These are phyloP conservation scores for Fusarium floridanum DNA, from an alignment of 2,329 filamentous ascomycete genomes.

Conservation along the genomic window DNA sequence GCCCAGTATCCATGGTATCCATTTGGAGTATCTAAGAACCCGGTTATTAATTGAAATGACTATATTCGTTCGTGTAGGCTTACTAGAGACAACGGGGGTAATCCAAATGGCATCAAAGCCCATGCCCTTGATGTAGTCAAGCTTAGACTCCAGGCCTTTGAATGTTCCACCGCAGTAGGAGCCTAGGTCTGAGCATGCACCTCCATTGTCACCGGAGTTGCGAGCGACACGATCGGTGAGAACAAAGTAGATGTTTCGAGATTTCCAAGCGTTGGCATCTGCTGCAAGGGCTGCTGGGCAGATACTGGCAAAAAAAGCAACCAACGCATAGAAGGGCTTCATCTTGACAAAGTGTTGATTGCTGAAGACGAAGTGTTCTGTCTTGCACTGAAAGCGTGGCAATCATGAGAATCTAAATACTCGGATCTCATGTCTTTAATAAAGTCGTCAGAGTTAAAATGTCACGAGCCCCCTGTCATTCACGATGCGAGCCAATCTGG, in stretches of 20 bases:
- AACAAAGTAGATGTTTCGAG: constrained; percentile 69
- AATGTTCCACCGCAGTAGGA: constrained; percentile 73
- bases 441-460: background rate
- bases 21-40: constrained; percentile 16
- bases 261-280: constrained; percentile 61
- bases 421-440: background rate
- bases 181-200: constrained; percentile 57
- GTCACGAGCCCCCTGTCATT: background rate
- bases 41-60: background rate
- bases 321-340: constrained; percentile 18
- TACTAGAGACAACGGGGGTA: constrained; percentile 66
- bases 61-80: constrained; percentile 14
- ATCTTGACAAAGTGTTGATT: constrained; percentile 10
- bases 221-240: constrained; percentile 69
- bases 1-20: constrained; percentile 42
- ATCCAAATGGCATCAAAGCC: constrained; percentile 72
- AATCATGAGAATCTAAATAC: background rate
- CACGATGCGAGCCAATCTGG: background rate
- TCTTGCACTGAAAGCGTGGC: too few relatives aligned
- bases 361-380: background rate
- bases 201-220: constrained; percentile 56
- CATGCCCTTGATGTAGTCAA: constrained; percentile 74
- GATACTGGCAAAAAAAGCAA: constrained; percentile 19
- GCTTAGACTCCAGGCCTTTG: constrained; percentile 67
- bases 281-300: constrained; percentile 40